These are phyloP conservation scores for Rhodotorula sp. DNA, from an alignment of 1,284 basidiomycete genomes.

Conservation along the genomic window DNA sequence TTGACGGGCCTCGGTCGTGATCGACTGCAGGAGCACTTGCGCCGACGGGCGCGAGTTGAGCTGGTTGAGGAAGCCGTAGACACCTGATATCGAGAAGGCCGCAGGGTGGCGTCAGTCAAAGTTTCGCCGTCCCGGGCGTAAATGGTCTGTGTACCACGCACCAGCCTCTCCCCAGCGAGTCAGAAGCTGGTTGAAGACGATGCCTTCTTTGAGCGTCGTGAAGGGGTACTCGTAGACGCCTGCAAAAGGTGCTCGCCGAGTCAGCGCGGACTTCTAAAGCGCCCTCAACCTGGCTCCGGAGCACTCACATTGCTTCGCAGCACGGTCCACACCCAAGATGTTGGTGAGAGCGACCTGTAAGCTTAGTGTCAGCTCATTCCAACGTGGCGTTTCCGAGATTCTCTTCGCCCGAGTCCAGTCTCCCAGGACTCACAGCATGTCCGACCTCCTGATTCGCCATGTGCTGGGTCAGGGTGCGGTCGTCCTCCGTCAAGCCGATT, in stretches of 20 bases:
- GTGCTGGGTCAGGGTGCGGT: conserved; percentile 59
- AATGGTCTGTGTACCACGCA: conserved; percentile 9
- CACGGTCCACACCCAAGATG: conserved; percentile 32
- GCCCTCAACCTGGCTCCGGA: no score
- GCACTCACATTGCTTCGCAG: conserved; percentile 34
- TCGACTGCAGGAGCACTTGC: conserved; percentile 60
- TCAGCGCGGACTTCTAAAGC: no score
- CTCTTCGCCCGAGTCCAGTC: no score
- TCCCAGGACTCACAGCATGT: conserved; percentile 51
- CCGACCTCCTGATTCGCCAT: conserved; percentile 61
- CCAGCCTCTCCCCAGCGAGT: conserved; percentile 64
- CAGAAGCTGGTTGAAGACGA: conserved; percentile 63
- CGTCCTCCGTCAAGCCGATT: conserved; percentile 59
- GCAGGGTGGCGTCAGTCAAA: conserved; percentile 13
- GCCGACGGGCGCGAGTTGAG: conserved; percentile 62
- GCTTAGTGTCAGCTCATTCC: conserved; percentile 5
- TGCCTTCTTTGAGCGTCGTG: conserved; percentile 60
- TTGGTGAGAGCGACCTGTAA: conserved; percentile 53
- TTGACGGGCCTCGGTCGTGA: conserved; percentile 66
- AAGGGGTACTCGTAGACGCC: conserved; percentile 55
- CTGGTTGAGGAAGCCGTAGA: conserved; percentile 63
- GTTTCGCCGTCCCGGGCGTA: no score
- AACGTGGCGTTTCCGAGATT: no score
- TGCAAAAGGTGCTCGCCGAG: not conserved
- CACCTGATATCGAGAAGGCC: conserved; percentile 36